These are phyloP conservation scores for Gastrodia elata DNA, from an alignment of 106 monocot genomes.

Conservation along the genomic window DNA sequence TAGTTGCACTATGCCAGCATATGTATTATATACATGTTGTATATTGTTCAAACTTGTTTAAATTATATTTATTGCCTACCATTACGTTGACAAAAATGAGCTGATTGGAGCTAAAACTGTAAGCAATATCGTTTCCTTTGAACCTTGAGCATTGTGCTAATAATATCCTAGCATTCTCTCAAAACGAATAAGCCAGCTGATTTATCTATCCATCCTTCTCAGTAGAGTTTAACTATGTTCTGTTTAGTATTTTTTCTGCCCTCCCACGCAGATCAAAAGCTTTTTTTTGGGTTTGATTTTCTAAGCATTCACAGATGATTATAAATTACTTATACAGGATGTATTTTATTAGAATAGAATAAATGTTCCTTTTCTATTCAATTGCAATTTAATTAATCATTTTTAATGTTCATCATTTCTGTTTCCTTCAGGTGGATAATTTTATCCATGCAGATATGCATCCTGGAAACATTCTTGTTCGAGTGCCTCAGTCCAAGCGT, in stretches of 20 bases:
- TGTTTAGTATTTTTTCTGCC: not conserved
- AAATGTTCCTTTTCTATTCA: not conserved
- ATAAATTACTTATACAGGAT: not conserved
- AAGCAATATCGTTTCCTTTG: not conserved
- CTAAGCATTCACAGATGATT: not conserved
- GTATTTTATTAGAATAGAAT: not conserved
- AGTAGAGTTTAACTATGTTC: not conserved
- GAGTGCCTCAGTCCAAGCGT: constrained; percentile 10
- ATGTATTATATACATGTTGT: not conserved
- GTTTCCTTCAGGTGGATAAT: constrained; percentile 21
- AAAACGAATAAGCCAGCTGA: not conserved
- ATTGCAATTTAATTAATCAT: not conserved
- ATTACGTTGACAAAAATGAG: not conserved
- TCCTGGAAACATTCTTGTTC: constrained; percentile 27
- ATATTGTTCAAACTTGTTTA: not conserved
- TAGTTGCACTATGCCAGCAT: not conserved
- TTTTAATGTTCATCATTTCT: not conserved
- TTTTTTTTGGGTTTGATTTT: not conserved
- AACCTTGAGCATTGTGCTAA: not conserved
- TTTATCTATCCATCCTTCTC: not conserved
- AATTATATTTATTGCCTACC: not conserved
- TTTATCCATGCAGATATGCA: constrained; percentile 31
- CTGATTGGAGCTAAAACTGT: not conserved
- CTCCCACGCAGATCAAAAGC: not conserved
- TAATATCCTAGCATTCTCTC: not conserved